These are phyloP conservation scores for Iris pallida DNA, from an alignment of 116 monocot species.

Conservation along the genomic window DNA sequence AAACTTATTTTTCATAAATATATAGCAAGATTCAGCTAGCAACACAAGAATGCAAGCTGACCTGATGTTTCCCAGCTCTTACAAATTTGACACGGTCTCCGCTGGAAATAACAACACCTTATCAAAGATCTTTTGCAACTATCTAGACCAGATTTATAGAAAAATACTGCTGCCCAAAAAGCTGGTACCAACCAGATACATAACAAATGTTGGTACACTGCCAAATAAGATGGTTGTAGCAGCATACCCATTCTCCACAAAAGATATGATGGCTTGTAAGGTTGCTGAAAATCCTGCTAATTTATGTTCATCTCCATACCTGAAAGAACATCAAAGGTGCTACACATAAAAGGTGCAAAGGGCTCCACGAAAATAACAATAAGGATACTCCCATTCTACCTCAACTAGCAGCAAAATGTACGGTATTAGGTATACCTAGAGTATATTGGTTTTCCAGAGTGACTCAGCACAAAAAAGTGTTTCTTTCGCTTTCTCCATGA, in stretches of 20 bases:
- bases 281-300: slow-evolving; percentile 97
- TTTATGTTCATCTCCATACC: slow-evolving; percentile 99
- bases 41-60: slow-evolving; percentile 11
- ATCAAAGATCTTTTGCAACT: background rate
- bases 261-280: slow-evolving; percentile 96
- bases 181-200: slow-evolving; percentile 17
- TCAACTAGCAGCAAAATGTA: background rate
- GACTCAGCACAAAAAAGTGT: slow-evolving; percentile 86
- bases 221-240: slow-evolving; percentile 17
- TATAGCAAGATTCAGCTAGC: background rate
- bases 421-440: slow-evolving; percentile 48
- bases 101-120: slow-evolving; percentile 36
- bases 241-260: slow-evolving; percentile 90
- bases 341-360: slow-evolving; percentile 5
- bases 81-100: slow-evolving; percentile 85
- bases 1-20: background rate
- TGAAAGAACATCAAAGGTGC: slow-evolving; percentile 21
- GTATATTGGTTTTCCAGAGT: slow-evolving; percentile 97
- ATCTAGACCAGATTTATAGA: slow-evolving; percentile 12
- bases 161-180: slow-evolving; percentile 10
- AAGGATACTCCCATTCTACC: slow-evolving; percentile 2
- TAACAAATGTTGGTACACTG: slow-evolving; percentile 6
- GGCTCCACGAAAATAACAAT: background rate
- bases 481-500: slow-evolving; percentile 94
- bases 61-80: slow-evolving; percentile 96